phyloP scores from a whole-genome alignment of 164 flowering plant species.

The Aristolochia fimbriata region DNA sequence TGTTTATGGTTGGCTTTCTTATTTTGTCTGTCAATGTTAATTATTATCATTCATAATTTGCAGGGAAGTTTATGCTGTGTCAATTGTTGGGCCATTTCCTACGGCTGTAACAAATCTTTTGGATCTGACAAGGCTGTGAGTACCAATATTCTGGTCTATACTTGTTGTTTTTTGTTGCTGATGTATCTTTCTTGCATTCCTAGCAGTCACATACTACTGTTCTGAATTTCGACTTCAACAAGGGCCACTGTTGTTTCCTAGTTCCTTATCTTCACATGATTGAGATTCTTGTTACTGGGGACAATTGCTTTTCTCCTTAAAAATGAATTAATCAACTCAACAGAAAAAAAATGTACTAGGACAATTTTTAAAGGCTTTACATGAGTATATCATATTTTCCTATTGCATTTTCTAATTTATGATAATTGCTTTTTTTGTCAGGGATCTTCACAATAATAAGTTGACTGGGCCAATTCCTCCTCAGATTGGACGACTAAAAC shows the following conservation, averaged over 20 bases:
- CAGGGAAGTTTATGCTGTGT: constrained; percentile 97
- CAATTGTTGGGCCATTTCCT: constrained; percentile 96
- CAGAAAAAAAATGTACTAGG: no score
- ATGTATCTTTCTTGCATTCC: not conserved
- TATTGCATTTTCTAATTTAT: no score
- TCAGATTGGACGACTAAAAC: constrained; percentile 86
- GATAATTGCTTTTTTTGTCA: constrained; percentile 15
- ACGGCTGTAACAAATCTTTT: constrained; percentile 84
- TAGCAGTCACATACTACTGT: no score
- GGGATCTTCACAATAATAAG: constrained; percentile 98
- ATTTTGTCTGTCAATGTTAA: not conserved
- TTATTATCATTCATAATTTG: constrained; percentile 10
- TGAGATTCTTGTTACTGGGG: no score
- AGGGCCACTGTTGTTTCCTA: no score
- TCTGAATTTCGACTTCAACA: no score
- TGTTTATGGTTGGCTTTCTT: not conserved
- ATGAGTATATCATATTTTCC: not conserved
- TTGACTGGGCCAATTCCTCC: constrained; percentile 96
- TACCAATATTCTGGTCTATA: not conserved
- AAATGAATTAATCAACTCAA: no score
- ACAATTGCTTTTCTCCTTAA: not conserved
- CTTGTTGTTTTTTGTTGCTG: not conserved
- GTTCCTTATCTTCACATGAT: no score
- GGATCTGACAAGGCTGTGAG: constrained; percentile 90
- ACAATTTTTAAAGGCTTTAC: not conserved